Evolutionary conservation across 2,329 filamentous ascomycete species (phyloP).

Genomic region (Colletotrichum euphorbiae): DNA sequence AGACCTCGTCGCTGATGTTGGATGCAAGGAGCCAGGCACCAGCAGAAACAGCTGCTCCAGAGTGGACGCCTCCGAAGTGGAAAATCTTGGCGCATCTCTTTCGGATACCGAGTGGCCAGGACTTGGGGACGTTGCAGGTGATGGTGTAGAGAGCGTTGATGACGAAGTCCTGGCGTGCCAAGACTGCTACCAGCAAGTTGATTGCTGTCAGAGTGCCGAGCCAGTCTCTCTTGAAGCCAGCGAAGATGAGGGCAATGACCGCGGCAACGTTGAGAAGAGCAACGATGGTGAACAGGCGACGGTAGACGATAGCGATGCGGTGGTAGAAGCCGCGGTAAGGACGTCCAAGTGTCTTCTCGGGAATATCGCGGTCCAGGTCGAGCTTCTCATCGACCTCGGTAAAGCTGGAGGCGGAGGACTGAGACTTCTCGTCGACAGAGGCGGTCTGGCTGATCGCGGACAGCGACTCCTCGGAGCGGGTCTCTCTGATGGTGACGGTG

Average conservation of each 20-base stretch:
- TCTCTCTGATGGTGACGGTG: constrained; percentile 16
- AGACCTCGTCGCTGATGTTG: constrained; percentile 46
- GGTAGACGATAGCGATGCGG: constrained; percentile 64
- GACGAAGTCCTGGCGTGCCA: constrained; percentile 65
- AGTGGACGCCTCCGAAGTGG: constrained; percentile 64
- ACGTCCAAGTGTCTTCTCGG: constrained; percentile 54
- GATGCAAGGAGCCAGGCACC: constrained; percentile 62
- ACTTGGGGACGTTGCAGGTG: constrained; percentile 57
- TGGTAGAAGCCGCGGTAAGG: constrained; percentile 55
- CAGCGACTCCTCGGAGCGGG: constrained; percentile 15
- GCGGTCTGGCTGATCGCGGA: constrained; percentile 11
- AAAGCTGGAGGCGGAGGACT: constrained; percentile 32
- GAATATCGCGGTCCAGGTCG: constrained; percentile 45
- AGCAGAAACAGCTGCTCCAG: constrained; percentile 61
- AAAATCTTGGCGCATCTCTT: constrained; percentile 62
- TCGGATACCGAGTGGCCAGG: constrained; percentile 61
- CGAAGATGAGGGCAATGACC: constrained; percentile 55
- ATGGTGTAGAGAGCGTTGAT: constrained; percentile 63
- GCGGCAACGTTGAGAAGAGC: constrained; percentile 63
- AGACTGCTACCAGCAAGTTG: constrained; percentile 61
- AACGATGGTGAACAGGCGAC: constrained; percentile 66
- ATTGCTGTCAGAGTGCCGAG: constrained; percentile 57
- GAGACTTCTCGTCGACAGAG: not conserved
- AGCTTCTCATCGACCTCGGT: constrained; percentile 35
- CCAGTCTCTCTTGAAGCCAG: constrained; percentile 41